Evolutionary conservation across 495 filamentous ascomycete species (phyloP).

Genomic region (Tetracladium marchalianum): DNA sequence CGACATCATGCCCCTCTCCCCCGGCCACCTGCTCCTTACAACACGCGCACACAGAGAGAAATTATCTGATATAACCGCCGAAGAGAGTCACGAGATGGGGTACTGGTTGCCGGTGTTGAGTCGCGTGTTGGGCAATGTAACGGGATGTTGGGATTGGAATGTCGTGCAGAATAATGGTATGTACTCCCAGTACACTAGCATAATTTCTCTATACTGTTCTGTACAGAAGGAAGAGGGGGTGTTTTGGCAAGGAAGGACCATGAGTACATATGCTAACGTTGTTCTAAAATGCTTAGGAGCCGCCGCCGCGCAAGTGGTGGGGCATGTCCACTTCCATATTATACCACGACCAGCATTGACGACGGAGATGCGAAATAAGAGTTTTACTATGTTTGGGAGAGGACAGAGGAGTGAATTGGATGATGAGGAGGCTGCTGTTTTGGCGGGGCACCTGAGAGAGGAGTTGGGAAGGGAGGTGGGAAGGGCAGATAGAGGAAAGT

Average conservation of each 20-base stretch:
- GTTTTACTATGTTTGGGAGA: constrained; percentile 77
- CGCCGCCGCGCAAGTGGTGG: constrained; percentile 80
- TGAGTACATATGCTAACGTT: too few relatives aligned
- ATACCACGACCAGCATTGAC: constrained; percentile 55
- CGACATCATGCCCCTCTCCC: constrained; percentile 77
- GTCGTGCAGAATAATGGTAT: constrained; percentile 89
- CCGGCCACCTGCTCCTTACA: constrained; percentile 69
- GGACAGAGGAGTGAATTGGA: constrained; percentile 76
- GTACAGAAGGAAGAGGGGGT: too few relatives aligned
- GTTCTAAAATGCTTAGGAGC: constrained; percentile 39
- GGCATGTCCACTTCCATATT: constrained; percentile 87
- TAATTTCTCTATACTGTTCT: too few relatives aligned
- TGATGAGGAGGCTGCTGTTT: constrained; percentile 63
- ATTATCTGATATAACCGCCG: constrained; percentile 50
- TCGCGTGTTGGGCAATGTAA: constrained; percentile 52
- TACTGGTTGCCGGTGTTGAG: constrained; percentile 67
- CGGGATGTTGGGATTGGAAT: constrained; percentile 72
- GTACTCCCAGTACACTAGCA: too few relatives aligned
- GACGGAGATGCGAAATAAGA: constrained; percentile 36
- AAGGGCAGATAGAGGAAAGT: neutral
- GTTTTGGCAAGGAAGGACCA: too few relatives aligned
- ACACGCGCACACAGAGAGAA: constrained; percentile 63
- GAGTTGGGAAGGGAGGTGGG: constrained; percentile 34
- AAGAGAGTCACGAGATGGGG: constrained; percentile 51
- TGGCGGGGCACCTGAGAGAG: constrained; percentile 53